Evolutionary conservation across 1,284 basidiomycete genomes (phyloP).

Genomic region (Ustilago curta): DNA sequence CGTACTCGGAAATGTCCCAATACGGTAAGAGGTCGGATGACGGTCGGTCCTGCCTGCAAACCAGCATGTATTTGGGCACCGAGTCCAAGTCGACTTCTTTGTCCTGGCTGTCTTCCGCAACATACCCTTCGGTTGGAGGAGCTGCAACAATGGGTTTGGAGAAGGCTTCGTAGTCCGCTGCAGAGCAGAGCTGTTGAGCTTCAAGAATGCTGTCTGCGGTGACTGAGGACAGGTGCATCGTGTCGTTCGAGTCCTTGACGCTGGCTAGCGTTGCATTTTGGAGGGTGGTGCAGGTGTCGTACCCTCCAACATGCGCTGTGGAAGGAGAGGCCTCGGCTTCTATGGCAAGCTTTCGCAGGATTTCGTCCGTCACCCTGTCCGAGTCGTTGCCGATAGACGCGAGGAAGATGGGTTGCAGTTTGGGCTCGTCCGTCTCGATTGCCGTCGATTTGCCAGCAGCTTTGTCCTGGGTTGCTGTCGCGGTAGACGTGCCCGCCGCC

Average conservation of each 20-base stretch:
- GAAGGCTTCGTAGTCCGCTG: constrained; percentile 47
- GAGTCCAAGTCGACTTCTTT: constrained; percentile 58
- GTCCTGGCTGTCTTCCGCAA: constrained; percentile 21
- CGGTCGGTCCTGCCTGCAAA: constrained; percentile 21
- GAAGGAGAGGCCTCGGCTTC: constrained; percentile 9
- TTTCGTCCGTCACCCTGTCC: constrained; percentile 1
- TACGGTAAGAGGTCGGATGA: constrained; percentile 28
- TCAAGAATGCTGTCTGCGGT: constrained; percentile 11
- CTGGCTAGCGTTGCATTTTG: constrained; percentile 20
- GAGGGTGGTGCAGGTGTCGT: constrained; percentile 12
- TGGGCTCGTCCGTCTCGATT: constrained; percentile 36
- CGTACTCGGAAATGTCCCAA: constrained; percentile 51
- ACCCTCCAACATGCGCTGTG: constrained; percentile 17
- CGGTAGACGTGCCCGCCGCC: constrained; percentile 3
- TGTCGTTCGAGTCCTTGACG: constrained; percentile 73
- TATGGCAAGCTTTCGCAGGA: constrained; percentile 18
- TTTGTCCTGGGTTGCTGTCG: background rate
- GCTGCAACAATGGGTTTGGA: constrained; percentile 29
- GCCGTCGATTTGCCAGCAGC: constrained; percentile 1
- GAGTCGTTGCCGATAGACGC: constrained; percentile 19
- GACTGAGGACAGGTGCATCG: constrained; percentile 74
- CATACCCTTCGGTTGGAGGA: background rate
- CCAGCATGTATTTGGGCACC: constrained; percentile 62
- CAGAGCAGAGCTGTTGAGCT: constrained; percentile 24
- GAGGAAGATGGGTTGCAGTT: constrained; percentile 38